Evolutionary conservation across 1,284 basidiomycete genomes (phyloP).

Genomic region (Tylopilus sp.): DNA sequence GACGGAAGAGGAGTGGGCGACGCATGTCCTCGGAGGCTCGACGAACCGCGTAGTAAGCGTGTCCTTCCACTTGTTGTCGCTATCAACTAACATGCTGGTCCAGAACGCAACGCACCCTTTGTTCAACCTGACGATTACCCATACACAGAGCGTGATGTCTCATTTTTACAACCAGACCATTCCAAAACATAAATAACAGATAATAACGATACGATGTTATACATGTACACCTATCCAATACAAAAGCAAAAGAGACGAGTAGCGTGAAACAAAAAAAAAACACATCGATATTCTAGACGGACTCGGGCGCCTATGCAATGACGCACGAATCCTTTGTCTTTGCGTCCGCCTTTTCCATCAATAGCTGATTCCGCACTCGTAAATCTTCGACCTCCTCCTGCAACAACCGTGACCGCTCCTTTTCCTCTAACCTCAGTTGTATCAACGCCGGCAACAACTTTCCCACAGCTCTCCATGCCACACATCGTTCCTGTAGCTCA

Average conservation of each 20-base stretch:
- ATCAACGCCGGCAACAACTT: conserved; percentile 61
- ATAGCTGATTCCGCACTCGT: conserved; percentile 55
- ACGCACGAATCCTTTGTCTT: conserved; percentile 37
- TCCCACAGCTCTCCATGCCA: conserved; percentile 57
- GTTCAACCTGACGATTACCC: conserved; percentile 86
- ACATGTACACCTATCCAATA: neutral
- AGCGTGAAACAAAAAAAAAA: no score
- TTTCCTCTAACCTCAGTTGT: conserved; percentile 60
- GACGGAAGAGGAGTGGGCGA: conserved; percentile 78
- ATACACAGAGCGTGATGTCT: conserved; percentile 77
- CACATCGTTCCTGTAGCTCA: conserved; percentile 46
- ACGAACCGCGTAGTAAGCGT: conserved; percentile 77
- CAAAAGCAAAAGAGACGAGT: neutral
- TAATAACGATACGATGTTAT: conserved; percentile 20
- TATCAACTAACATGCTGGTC: neutral
- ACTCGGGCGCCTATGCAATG: conserved; percentile 20
- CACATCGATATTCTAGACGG: no score
- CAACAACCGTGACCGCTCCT: conserved; percentile 50
- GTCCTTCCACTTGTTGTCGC: neutral
- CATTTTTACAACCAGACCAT: conserved; percentile 81
- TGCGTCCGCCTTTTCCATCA: conserved; percentile 49
- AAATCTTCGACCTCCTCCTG: conserved; percentile 65
- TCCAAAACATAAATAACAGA: conserved; percentile 38
- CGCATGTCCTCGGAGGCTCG: conserved; percentile 72
- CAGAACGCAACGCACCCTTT: conserved; percentile 92